Evolutionary conservation across 306 rosid species (phyloP).

Genomic region (Acacia confusa): DNA sequence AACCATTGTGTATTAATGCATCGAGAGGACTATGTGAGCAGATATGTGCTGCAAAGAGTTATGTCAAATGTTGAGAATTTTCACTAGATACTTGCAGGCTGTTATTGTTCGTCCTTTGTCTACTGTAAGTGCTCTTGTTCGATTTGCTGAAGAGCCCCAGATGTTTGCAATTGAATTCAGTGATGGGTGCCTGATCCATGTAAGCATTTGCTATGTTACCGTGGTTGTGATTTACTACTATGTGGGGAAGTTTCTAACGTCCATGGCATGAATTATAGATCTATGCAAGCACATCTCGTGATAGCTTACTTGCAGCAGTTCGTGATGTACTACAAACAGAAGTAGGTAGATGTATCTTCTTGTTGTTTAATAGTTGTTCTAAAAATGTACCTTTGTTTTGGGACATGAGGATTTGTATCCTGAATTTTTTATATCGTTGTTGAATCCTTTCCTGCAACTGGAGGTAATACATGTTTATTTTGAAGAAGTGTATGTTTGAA

Average conservation of each 20-base stretch:
- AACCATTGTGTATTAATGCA: conserved; percentile 1
- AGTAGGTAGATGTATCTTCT: conserved; percentile 75
- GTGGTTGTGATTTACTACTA: conserved; percentile 25
- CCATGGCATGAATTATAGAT: conserved; percentile 60
- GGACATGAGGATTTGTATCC: conserved; percentile 2
- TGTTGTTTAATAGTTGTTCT: conserved; percentile 35
- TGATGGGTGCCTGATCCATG: conserved; percentile 97
- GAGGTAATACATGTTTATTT: conserved; percentile 20
- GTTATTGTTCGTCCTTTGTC: conserved; percentile 97
- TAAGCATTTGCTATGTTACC: conserved; percentile 47
- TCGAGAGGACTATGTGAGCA: conserved; percentile 12
- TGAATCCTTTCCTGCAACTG: conserved; percentile 13
- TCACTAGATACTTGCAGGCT: conserved; percentile 96
- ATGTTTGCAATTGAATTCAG: conserved; percentile 98
- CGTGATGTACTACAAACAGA: conserved; percentile 92
- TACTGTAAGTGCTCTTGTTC: conserved; percentile 86
- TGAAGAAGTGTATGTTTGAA: conserved; percentile 41
- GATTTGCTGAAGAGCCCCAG: conserved; percentile 98
- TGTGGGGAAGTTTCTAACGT: conserved; percentile 42
- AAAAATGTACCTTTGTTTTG: conserved; percentile 25
- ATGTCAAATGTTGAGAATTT: conserved; percentile 63
- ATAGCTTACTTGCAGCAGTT: conserved; percentile 94
- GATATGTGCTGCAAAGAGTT: conserved; percentile 31
- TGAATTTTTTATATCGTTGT: not conserved
- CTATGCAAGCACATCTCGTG: conserved; percentile 98